Evolutionary conservation across 164 flowering plant species (phyloP).

Genomic region (Akebia trifoliata): DNA sequence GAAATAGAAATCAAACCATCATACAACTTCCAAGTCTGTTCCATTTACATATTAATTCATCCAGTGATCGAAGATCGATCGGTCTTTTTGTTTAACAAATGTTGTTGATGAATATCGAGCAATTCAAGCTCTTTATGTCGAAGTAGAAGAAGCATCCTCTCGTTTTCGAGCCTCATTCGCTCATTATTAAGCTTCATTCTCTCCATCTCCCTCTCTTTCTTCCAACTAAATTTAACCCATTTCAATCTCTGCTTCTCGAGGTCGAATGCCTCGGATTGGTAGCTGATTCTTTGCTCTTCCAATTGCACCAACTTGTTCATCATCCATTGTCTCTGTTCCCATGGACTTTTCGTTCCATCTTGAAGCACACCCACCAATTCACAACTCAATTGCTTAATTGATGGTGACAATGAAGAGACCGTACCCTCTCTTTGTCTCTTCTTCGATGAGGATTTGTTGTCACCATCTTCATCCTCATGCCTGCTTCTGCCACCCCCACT

Average conservation of each 20-base stretch:
- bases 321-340: slow-evolving; percentile 71
- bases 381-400: slow-evolving; percentile 24
- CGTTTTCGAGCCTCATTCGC: slow-evolving; percentile 41
- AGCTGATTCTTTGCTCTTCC: slow-evolving; percentile 56
- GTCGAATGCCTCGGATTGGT: slow-evolving; percentile 48
- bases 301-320: slow-evolving; percentile 36
- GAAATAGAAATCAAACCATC: too few species aligned
- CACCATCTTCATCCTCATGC: too few species aligned
- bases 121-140: slow-evolving; percentile 43
- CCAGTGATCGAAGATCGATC: slow-evolving; percentile 31
- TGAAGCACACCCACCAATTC: slow-evolving; percentile 34
- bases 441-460: too few species aligned
- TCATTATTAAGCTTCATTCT: slow-evolving; percentile 46
- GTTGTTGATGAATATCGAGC: slow-evolving; percentile 11
- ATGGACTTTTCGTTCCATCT: slow-evolving; percentile 34
- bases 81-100: slow-evolving; percentile 19
- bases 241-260: slow-evolving; percentile 70
- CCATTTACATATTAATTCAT: too few species aligned
- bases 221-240: slow-evolving; percentile 67
- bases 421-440: slow-evolving; percentile 28
- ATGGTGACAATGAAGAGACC: neutral
- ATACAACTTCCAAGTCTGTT: too few species aligned
- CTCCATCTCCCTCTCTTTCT: slow-evolving; percentile 79
- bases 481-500: neutral
- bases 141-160: slow-evolving; percentile 44